Evolutionary conservation across 768 basidiomycete genomes (phyloP), one percentile per base, ranked within the genome.

Genomic region (Kwoniella sp.): DNA sequence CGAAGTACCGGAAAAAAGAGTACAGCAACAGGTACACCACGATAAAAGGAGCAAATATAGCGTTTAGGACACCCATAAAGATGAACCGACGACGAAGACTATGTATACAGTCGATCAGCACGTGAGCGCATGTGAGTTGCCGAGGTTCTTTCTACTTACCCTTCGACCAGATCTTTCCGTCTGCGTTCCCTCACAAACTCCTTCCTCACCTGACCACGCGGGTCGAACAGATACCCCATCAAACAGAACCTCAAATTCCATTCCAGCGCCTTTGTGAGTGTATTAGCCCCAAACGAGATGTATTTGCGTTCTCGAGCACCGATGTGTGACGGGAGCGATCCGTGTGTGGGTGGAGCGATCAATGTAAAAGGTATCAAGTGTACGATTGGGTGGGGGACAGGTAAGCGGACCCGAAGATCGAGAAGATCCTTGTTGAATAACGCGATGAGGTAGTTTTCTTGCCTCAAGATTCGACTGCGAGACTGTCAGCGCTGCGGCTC

Each of bases 1-100:
- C 96, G 67, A 99, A 99, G 80, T 99, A 99, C 2, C 95, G 90
- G 85, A 99, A 99, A 85, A 99, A 99, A 0, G 93, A 98, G 79
- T 96, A 99, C 88, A 98, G 91, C 45, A 98, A 82, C 48, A 97
- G 86, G 80, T 99, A 99, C 20, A 94, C 83, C 31, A 98, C 91
- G 74, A 99, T 98, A 82, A 98, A 95, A 0, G 96, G 96, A 0
- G 91, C 92, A 70, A 98, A 95, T 11, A 93, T 87, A 1, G 92
- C 93, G 72, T 99, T 99, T 61, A 99, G 79, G 58, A 96, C 87
- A 13, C 93, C 96, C 91, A 98, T 95, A 79, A 99, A 95, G 66
- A 97, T 88, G 77, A 99, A 91, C 2, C 96, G 86, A 62, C 91
- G 84, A 68, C 84, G 84, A 23, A 99, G 81, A 25, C 95, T 97